phyloP scores from a whole-genome alignment of 768 basidiomycete genomes.

The Antrodiella citrinella region DNA sequence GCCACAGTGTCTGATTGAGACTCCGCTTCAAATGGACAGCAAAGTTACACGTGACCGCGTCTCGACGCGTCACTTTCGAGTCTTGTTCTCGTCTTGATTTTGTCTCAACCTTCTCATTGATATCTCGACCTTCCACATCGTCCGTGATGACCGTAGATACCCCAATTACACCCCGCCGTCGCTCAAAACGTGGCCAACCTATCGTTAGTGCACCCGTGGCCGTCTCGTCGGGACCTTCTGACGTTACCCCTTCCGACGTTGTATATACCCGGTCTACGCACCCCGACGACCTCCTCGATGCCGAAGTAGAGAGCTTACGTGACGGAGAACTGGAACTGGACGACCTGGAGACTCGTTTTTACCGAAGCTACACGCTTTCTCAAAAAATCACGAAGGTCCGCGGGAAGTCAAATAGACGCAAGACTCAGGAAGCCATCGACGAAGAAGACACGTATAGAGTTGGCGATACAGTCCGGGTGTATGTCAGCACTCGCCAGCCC shows the following conservation, averaged over 20 bases:
- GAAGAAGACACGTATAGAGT: conserved; percentile 33
- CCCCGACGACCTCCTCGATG: conserved; percentile 12
- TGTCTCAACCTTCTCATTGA: too few relatives aligned
- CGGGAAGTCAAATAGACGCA: conserved; percentile 1
- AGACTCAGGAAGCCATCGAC: background rate
- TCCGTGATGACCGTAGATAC: background rate
- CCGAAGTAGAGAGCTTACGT: conserved; percentile 4
- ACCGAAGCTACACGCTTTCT: conserved; percentile 1
- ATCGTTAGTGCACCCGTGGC: background rate
- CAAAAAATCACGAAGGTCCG: background rate
- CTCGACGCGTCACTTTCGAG: too few relatives aligned
- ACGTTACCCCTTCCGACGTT: conserved; percentile 2
- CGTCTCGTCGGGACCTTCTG: background rate
- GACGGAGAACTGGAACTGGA: conserved; percentile 1
- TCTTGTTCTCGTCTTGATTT: too few relatives aligned
- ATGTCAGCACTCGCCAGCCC: conserved; percentile 35
- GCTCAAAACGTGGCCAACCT: conserved; percentile 8
- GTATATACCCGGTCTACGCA: conserved; percentile 8
- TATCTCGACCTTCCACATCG: too few relatives aligned
- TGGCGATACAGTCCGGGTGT: conserved; percentile 63
- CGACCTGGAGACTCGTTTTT: conserved; percentile 4
- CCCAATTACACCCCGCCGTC: conserved; percentile 3
- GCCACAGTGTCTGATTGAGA: too few relatives aligned
- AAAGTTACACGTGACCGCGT: too few relatives aligned
- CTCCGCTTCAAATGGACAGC: too few relatives aligned